Evolutionary conservation across 345 rosid species (phyloP), one percentile per base, ranked within the genome.

Genomic region (Salix koriyanagi): DNA sequence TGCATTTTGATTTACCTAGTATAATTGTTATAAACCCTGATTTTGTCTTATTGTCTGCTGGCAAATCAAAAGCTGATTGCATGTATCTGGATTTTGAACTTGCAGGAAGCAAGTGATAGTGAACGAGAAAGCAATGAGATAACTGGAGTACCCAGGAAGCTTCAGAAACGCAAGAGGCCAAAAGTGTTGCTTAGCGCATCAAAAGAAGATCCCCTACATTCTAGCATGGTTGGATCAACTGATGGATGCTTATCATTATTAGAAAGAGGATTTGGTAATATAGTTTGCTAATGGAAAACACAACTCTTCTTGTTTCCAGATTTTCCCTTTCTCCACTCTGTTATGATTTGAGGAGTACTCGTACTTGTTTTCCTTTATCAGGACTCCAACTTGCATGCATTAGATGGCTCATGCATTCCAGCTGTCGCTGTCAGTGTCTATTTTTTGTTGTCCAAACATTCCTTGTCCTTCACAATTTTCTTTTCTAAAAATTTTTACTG

Each of bases 231-330:
- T 73, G 74, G 86, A 56, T 87, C 94, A 36, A 74, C 73, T 75
- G 93, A 88, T 81, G 97, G 94, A 75, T 96, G 92, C 80, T 83
- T 94, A 71, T 91, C 94, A 42, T 79, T 91, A 74, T 85, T 96
- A 87, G 92, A 92, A 86, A 90, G 81, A 82, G 89, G 89, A 77
- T 81, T 83, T 82, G 93, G 99, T 96, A 89, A 71, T 66, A 54
- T 62, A 36, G 71, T 13, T 18, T 71, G 76, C 36, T 75, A 34
- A 64, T 71, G n/a, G 52, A 73, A 52, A 30, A 69, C 13, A 21
- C 46, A 42, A 10, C 39, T 68, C 39, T 68, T 19, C 16, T 13
- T 75, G 9, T 36, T 42, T 65, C 25, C 54, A 23, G 14, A 25
- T 21, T 39, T 61, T 25, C 23, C 54, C 32, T 26, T 8, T 58